Evolutionary conservation across 495 filamentous ascomycete species (phyloP), one percentile per base, ranked within the genome.

Genomic region (Trichoderma virens): DNA sequence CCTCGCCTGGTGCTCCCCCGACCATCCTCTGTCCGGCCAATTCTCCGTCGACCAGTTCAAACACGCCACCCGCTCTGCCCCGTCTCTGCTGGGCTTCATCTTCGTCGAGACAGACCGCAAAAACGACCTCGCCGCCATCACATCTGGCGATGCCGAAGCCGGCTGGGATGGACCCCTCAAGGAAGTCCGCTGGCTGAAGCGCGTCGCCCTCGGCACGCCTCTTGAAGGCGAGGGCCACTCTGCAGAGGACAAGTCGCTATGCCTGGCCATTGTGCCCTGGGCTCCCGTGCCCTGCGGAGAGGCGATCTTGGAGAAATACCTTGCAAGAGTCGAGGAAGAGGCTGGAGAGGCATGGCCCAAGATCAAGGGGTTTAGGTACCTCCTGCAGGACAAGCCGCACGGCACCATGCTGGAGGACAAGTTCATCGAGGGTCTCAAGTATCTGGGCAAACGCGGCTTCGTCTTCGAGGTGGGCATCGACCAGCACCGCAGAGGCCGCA

Each of bases 391-490:
- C 72, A 89, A 92, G 69, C 81, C 82, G 13, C 72, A 74, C 1
- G 86, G 88, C 14, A 80, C 81, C 0, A 90, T 88, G 76, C 65
- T 88, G 30, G 72, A 75, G 43, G 73, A 79, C 3, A 74, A 71
- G 0, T 93, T 93, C 69, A 78, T 91, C 63, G 84, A 85, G 14
- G 84, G 86, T n/a, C 63, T 97, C 71, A 83, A 83, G 72, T 80
- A 86, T 74, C 72, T 94, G 63, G 86, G 90, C 13, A 74, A 75
- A 67, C 74, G 83, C 66, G 78, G 83, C 30, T 77, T 86, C 65
- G 79, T 82, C 1, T 97, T 97, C 76, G 92, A 97, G 73, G 71
- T 95, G 0, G 92, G 90, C 1, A 83, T 96, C 16, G 91, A 96
- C 78, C 83, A 88, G 51, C 80, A 86, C 65, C 79, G 81, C 51